These are phyloP conservation scores for Fusarium mexicanum DNA, from an alignment of 2,329 filamentous ascomycete species.

Conservation along the genomic window DNA sequence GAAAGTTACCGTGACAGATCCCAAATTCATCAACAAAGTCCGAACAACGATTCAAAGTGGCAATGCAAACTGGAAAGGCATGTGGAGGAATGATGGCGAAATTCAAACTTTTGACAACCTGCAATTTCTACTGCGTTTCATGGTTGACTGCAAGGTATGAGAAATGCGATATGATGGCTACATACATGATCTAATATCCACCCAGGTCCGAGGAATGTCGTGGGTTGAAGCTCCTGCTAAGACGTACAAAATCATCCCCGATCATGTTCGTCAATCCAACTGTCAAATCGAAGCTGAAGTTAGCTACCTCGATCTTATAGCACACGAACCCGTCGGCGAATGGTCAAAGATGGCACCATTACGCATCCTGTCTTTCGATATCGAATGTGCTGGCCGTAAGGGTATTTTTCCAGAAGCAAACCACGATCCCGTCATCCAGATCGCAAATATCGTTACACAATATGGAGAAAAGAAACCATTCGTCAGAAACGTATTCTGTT, in stretches of 20 bases:
- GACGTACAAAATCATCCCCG: conserved; percentile 76
- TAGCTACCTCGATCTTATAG: conserved; percentile 82
- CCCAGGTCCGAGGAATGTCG: conserved; percentile 88
- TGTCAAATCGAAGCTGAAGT: conserved; percentile 95
- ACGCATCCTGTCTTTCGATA: conserved; percentile 94
- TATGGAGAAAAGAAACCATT: conserved; percentile 98
- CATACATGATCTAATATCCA: conserved; percentile 27
- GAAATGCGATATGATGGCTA: too few relatives aligned
- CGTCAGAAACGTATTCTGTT: conserved; percentile 93
- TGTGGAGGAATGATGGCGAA: conserved; percentile 80
- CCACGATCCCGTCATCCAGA: conserved; percentile 94
- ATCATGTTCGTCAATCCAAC: conserved; percentile 80
- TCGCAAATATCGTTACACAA: conserved; percentile 92
- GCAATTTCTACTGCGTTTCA: conserved; percentile 93
- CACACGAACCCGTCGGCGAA: conserved; percentile 88
- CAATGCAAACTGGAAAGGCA: conserved; percentile 85
- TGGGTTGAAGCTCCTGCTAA: conserved; percentile 88
- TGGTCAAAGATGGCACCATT: conserved; percentile 99
- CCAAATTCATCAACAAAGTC: conserved; percentile 81
- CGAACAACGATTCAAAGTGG: conserved; percentile 79
- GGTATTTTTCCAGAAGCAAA: conserved; percentile 96
- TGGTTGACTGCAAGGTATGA: conserved; percentile 89
- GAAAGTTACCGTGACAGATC: conserved; percentile 92
- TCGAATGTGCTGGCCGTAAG: conserved; percentile 97
- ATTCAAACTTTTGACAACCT: conserved; percentile 96